Percentiles rank a stretch among this genome's conserved stretches.
Conservation (phyloP, 2,329 filamentous ascomycete species). For the Nemania bipapillata region DNA sequence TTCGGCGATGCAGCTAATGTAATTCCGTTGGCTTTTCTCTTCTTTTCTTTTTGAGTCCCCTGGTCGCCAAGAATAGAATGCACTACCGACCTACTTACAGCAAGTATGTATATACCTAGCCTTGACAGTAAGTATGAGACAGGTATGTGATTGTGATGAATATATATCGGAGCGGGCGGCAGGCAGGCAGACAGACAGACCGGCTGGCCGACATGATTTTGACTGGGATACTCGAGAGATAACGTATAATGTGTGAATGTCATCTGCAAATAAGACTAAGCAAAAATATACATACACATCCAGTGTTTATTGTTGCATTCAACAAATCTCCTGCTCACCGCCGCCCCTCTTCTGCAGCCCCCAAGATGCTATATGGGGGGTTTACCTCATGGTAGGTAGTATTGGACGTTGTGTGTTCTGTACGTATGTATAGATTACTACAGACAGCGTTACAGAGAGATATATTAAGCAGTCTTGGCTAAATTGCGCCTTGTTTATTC, state of each 20-base stretch:
- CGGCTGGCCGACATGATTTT: no score
- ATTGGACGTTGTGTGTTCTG: no score
- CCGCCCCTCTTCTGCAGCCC: not conserved
- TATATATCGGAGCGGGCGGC: not conserved
- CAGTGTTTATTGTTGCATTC: conserved; percentile 1
- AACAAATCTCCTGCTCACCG: not conserved
- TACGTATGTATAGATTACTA: conserved; percentile 7
- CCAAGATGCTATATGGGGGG: not conserved
- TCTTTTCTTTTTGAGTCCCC: conserved; percentile 6
- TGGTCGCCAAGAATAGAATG: not conserved
- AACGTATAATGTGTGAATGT: not conserved
- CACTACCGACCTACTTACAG: no score
- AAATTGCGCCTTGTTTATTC: not conserved
- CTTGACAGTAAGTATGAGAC: not conserved
- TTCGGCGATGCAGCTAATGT: not conserved
- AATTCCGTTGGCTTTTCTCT: not conserved
- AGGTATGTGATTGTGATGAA: not conserved
- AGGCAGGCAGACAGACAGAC: not conserved
- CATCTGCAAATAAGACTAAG: not conserved
- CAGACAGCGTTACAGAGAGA: not conserved
- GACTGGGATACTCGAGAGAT: not conserved
- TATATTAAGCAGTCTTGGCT: conserved; percentile 3
- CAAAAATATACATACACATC: not conserved
- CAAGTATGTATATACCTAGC: not conserved
- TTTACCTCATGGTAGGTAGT: not conserved